phyloP scores from a whole-genome alignment of 805 yeast species.

The Metschnikowia kofuensis region DNA sequence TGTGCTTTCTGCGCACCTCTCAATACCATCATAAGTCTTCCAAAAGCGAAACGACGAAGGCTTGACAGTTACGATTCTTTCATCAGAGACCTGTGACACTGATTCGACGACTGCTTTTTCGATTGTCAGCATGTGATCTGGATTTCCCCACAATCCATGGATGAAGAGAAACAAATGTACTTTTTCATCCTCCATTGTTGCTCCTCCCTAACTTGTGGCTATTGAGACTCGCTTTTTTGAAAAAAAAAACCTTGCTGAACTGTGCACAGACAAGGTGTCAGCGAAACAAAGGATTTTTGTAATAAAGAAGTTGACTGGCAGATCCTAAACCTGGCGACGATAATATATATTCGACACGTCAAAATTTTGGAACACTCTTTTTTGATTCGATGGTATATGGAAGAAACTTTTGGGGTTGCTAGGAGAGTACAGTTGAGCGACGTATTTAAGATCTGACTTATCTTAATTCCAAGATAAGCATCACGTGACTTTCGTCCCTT shows the following conservation, averaged over 20 bases:
- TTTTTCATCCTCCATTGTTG: constrained; percentile 10
- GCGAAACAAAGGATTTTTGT: too few relatives aligned
- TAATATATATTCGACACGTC: too few relatives aligned
- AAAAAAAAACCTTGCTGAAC: too few relatives aligned
- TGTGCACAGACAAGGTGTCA: background rate
- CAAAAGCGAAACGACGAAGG: constrained; percentile 42
- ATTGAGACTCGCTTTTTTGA: too few relatives aligned
- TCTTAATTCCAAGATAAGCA: background rate
- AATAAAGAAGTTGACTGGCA: too few relatives aligned
- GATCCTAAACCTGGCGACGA: too few relatives aligned
- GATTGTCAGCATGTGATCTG: constrained; percentile 63
- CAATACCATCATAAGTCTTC: constrained; percentile 44
- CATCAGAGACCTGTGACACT: constrained; percentile 23
- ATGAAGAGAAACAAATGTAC: constrained; percentile 40
- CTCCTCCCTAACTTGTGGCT: too few relatives aligned
- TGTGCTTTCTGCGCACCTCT: constrained; percentile 33
- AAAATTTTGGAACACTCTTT: background rate
- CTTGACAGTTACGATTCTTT: constrained; percentile 32
- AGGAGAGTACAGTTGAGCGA: background rate
- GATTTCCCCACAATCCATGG: constrained; percentile 71
- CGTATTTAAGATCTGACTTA: constrained; percentile 1
- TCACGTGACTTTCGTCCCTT: constrained; percentile 1
- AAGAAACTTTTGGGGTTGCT: constrained; percentile 1
- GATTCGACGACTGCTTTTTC: constrained; percentile 41
- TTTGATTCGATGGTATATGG: background rate